Conservation (phyloP, 2,329 filamentous ascomycete species). For the Periconia digitata region DNA sequence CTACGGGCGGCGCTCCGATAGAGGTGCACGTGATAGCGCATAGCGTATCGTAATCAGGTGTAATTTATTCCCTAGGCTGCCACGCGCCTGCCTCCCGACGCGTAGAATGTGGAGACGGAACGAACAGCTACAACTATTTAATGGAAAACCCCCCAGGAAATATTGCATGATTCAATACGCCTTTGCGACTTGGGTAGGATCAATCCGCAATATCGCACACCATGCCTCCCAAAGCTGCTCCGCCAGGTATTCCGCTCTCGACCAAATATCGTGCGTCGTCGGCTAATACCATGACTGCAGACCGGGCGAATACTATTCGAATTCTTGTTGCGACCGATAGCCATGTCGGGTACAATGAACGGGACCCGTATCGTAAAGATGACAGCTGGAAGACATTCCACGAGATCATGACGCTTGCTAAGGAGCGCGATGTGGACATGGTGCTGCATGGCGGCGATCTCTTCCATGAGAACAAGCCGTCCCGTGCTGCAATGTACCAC, state of each 20-base stretch:
- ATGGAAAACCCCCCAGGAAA: neutral
- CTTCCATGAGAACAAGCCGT: slow-evolving; percentile 98
- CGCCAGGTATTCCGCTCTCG: slow-evolving; percentile 23
- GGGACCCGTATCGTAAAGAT: slow-evolving; percentile 90
- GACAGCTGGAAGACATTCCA: slow-evolving; percentile 97
- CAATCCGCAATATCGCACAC: slow-evolving; percentile 1
- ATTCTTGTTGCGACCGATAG: slow-evolving; percentile 95
- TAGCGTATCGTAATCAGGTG: too few species aligned
- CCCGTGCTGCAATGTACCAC: slow-evolving; percentile 92
- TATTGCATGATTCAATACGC: neutral
- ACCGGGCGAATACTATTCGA: slow-evolving; percentile 77
- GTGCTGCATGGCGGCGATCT: slow-evolving; percentile 91
- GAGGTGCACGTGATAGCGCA: slow-evolving; percentile 16
- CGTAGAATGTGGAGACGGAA: slow-evolving; percentile 15
- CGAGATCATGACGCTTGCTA: slow-evolving; percentile 88
- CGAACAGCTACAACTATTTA: neutral
- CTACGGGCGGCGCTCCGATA: neutral
- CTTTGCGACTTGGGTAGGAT: neutral
- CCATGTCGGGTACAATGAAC: slow-evolving; percentile 95
- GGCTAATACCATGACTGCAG: slow-evolving; percentile 34
- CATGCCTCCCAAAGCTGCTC: slow-evolving; percentile 30
- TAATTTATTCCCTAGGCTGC: slow-evolving; percentile 1
- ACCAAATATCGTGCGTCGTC: neutral
- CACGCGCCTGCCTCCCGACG: slow-evolving; percentile 10
- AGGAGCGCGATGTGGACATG: slow-evolving; percentile 93